phyloP scores from a whole-genome alignment of 2,329 filamentous ascomycete genomes.

The Diaporthe citri region DNA sequence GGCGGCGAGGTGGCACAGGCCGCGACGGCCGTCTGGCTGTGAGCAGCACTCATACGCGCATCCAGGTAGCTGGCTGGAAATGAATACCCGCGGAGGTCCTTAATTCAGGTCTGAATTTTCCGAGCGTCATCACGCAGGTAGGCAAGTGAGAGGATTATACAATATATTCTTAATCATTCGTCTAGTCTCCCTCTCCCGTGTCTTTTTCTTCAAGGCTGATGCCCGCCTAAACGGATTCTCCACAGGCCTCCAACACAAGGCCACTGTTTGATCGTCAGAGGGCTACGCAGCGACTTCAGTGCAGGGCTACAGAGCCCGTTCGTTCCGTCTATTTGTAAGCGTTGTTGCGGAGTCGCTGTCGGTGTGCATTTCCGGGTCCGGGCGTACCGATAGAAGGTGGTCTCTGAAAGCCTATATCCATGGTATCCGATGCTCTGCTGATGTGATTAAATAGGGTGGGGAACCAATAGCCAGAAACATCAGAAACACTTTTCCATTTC shows the following conservation, averaged over 20 bases:
- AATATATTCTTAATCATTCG: background rate
- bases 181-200: background rate
- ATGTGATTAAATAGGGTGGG: no score
- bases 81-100: background rate
- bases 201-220: background rate
- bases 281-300: background rate
- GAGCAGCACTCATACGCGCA: slow-evolving; percentile 48
- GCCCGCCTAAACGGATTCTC: no score
- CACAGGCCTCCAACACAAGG: background rate
- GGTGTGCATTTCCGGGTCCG: background rate
- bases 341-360: background rate
- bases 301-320: no score
- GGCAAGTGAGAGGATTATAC: background rate
- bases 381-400: background rate
- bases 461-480: no score
- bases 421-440: no score
- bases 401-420: background rate
- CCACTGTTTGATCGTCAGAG: background rate
- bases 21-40: slow-evolving; percentile 47
- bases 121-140: background rate
- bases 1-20: slow-evolving; percentile 29
- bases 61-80: slow-evolving; percentile 44
- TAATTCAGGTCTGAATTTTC: background rate
- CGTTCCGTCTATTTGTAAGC: background rate
- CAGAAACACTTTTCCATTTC: no score